Evolutionary conservation across 2,329 filamentous ascomycete genomes (phyloP).

Genomic region (Claviceps paspali): DNA sequence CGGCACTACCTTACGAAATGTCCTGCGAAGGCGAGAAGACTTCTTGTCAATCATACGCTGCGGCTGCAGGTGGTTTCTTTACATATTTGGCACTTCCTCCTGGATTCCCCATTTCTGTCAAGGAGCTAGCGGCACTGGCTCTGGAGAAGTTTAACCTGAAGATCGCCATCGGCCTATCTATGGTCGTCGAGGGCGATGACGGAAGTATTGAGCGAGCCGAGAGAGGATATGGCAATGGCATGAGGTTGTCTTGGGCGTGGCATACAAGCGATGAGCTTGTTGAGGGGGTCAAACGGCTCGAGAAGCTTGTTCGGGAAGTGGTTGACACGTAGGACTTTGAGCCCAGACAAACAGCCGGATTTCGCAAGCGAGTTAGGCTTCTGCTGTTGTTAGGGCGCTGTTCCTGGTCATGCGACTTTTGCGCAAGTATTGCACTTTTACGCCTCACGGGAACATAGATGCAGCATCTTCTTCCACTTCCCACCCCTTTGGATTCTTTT

Average conservation of each 20-base stretch:
- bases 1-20: constrained; percentile 7
- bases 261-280: constrained; percentile 48
- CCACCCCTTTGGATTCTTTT: background rate
- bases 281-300: constrained; percentile 53
- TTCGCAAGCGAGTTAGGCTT: background rate
- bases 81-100: background rate
- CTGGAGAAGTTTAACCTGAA: constrained; percentile 48
- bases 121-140: constrained; percentile 19
- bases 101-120: background rate
- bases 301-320: background rate
- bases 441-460: background rate
- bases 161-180: constrained; percentile 54
- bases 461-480: background rate
- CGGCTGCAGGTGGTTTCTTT: constrained; percentile 2
- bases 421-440: too few species aligned
- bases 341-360: background rate
- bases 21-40: background rate
- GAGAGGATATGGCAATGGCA: constrained; percentile 39
- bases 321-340: background rate
- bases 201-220: constrained; percentile 12
- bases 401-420: too few species aligned
- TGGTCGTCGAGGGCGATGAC: constrained; percentile 48
- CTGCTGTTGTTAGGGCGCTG: background rate
- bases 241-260: constrained; percentile 60
- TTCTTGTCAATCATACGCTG: background rate